phyloP scores from a whole-genome alignment of 2,329 filamentous ascomycete species.

The Fusarium odoratissimum region DNA sequence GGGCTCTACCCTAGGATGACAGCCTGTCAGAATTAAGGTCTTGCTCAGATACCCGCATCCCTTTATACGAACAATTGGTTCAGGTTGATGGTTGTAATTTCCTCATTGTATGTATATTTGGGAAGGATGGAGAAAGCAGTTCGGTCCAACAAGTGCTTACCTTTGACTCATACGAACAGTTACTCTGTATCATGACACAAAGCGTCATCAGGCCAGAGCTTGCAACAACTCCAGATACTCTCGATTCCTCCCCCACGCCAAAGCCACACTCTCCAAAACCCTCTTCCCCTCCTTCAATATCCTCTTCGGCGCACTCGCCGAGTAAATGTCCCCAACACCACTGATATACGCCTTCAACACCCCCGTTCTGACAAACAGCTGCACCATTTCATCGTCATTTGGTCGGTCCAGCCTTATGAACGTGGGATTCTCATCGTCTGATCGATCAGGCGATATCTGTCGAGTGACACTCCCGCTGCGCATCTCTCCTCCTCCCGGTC shows the following conservation, averaged over 20 bases:
- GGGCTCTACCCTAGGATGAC: no score
- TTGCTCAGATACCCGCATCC: no score
- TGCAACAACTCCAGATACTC: constrained; percentile 11
- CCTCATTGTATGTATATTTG: no score
- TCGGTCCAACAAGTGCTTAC: not conserved
- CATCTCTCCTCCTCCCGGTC: not conserved
- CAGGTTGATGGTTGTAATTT: no score
- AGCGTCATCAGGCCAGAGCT: not conserved
- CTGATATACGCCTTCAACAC: constrained; percentile 62
- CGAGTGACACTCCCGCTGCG: constrained; percentile 13
- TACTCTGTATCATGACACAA: not conserved
- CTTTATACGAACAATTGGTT: no score
- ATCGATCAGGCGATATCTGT: constrained; percentile 3
- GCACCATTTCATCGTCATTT: constrained; percentile 68
- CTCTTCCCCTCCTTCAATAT: constrained; percentile 40
- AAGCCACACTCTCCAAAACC: constrained; percentile 23
- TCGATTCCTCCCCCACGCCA: constrained; percentile 33
- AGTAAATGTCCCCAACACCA: constrained; percentile 63
- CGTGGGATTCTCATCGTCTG: constrained; percentile 41
- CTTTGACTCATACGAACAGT: not conserved
- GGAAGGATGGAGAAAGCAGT: no score
- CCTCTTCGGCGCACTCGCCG: constrained; percentile 20
- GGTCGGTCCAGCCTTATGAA: constrained; percentile 67
- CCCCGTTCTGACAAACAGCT: constrained; percentile 64
- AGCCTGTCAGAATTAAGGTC: no score